A percentile compares a stretch with the other conserved stretches of the same genome.
phyloP scores from a whole-genome alignment of 192 early-diverging fungal species.

The Dimargaris xerosporica region DNA sequence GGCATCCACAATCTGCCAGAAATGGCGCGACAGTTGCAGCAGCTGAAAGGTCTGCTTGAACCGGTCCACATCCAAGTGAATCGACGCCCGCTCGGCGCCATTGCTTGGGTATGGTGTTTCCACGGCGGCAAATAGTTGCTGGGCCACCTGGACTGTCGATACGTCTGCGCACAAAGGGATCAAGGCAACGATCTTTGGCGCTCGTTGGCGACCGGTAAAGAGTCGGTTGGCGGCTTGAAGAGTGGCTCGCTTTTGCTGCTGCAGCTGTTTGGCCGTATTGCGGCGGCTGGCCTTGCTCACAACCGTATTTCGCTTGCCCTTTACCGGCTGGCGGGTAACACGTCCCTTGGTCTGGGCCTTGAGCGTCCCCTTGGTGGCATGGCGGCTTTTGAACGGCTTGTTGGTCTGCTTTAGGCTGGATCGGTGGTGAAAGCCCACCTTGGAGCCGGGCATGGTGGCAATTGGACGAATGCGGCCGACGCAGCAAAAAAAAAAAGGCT shows the following conservation, averaged over 20 bases:
- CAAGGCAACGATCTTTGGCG: slow-evolving; percentile 83
- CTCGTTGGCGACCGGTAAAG: slow-evolving; percentile 65
- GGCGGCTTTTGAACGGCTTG: slow-evolving; percentile 93
- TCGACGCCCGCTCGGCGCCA: slow-evolving; percentile 16
- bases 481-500: no score
- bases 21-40: slow-evolving; percentile 55
- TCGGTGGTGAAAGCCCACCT: slow-evolving; percentile 39
- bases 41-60: slow-evolving; percentile 89
- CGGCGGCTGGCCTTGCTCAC: slow-evolving; percentile 60
- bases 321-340: slow-evolving; percentile 40
- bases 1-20: slow-evolving; percentile 75
- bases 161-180: slow-evolving; percentile 78
- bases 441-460: neutral
- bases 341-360: slow-evolving; percentile 23
- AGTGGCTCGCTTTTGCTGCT: slow-evolving; percentile 70
- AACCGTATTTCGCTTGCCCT: slow-evolving; percentile 33
- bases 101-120: slow-evolving; percentile 33
- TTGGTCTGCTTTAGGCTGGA: slow-evolving; percentile 79
- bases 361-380: slow-evolving; percentile 52
- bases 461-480: neutral
- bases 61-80: slow-evolving; percentile 40
- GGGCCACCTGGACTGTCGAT: slow-evolving; percentile 28
- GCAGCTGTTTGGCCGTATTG: slow-evolving; percentile 60
- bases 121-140: slow-evolving; percentile 32
- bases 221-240: slow-evolving; percentile 52